Base-by-base conservation (phyloP, 2,329 filamentous ascomycete species). In the Helotiales sp. region DNA sequence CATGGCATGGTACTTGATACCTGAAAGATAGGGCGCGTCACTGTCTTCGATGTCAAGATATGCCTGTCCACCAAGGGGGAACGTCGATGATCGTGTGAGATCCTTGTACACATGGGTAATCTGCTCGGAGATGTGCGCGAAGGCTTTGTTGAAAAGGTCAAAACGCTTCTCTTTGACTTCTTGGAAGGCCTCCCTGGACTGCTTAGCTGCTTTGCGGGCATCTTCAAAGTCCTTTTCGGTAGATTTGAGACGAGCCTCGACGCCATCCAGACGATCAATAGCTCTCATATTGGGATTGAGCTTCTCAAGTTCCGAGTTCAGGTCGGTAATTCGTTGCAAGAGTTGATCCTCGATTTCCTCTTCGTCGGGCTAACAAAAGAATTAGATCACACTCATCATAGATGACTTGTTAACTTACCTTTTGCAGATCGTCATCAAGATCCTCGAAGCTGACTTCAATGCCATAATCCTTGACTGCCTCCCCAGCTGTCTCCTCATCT, bases 1-100 rank as follows among this genome's bases (percentile, higher is more conserved):
- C 94, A 98, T 99, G 70, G 96, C 96, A 78, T 98, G 94, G 80
- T 99, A 99, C 77, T 97, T 97, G 80, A 99, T 93, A 34, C 96
- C 96, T 47, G 92, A 93, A 3, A 97, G 87, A 79, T 98, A 99
- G 0, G 96, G 96, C 76, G 97, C 95, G 71, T 97, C 93, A n/a
- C 91, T 92, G 78, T 99, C 95, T 78, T 91, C 88, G 66, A 96
- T 94, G 76, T 97, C 94, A 57, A 99, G 89, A 77, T 97, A 97
- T 0, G 88, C 88, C 78, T 89, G 87, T 8, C 96, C 96, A 74
- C 96, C 96, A n/a, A 98, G 86, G 0, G 95, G 94, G 78, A 97
- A 97, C n/a, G 92, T 90, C 37, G 91, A 86, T 47, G 92, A 96
- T 66, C 93, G 91, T 26, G 96, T 99, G 57, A 99, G 88, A 75